A percentile compares a stretch with the other conserved stretches of the same genome.
phyloP scores from a whole-genome alignment of 441 rosid genomes.

The Rhodomyrtus psidioides region DNA sequence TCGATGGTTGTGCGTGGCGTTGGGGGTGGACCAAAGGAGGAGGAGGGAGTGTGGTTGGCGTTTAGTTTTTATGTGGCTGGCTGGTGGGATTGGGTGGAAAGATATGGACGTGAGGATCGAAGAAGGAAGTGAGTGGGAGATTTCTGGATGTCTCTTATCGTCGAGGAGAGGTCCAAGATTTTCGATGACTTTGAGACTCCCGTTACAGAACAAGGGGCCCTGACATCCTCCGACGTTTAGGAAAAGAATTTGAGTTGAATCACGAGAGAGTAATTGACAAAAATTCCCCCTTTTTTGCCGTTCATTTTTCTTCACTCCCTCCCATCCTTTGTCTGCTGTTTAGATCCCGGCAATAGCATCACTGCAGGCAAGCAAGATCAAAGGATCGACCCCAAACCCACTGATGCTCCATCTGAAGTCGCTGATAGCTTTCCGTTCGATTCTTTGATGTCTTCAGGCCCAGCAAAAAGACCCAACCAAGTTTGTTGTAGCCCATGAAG shows the following conservation, averaged over 20 bases:
- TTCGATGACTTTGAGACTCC: not conserved
- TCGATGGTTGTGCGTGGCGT: not conserved
- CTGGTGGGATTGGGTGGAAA: not conserved
- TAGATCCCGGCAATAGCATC: not conserved
- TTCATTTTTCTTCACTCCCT: not conserved
- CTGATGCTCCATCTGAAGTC: not conserved
- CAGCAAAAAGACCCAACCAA: not conserved
- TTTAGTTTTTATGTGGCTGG: not conserved
- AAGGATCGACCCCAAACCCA: not conserved
- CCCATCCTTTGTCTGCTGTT: not conserved
- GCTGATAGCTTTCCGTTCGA: no score
- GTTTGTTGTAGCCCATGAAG: not conserved
- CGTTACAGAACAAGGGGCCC: not conserved
- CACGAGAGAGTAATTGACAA: not conserved
- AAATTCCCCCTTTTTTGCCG: not conserved
- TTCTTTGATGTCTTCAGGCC: not conserved
- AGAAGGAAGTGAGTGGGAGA: not conserved
- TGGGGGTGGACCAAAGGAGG: not conserved
- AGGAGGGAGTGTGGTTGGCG: not conserved
- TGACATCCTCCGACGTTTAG: not conserved
- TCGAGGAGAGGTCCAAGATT: constrained; percentile 10
- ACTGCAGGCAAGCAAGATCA: not conserved
- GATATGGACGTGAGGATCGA: not conserved
- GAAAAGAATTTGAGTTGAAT: not conserved
- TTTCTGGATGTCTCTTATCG: constrained; percentile 4